Percentiles rank a stretch among this genome's conserved stretches.
Conservation (phyloP, 2,329 filamentous ascomycete genomes). For the Shiraia sp. region DNA sequence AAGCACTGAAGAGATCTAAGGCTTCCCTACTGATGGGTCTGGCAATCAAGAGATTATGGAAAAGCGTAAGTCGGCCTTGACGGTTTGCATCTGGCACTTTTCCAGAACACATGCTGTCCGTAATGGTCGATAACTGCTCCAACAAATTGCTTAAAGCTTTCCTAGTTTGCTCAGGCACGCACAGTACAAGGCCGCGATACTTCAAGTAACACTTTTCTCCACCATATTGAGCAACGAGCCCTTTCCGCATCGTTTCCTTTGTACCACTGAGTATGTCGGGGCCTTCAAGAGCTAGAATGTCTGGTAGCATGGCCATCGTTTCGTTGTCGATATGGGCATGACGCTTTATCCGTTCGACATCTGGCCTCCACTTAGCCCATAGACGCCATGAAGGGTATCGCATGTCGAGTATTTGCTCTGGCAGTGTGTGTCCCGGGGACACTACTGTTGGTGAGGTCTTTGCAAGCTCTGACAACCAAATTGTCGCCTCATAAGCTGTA, state of each 20-base stretch:
- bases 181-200: slow-evolving; percentile 23
- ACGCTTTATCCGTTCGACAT: slow-evolving; percentile 16
- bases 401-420: slow-evolving; percentile 28
- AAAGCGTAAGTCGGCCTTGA: slow-evolving; percentile 18
- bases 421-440: slow-evolving; percentile 13
- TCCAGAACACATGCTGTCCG: slow-evolving; percentile 8
- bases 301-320: slow-evolving; percentile 19
- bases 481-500: slow-evolving; percentile 20
- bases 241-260: slow-evolving; percentile 24
- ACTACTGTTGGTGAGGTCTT: slow-evolving; percentile 7
- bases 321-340: slow-evolving; percentile 16
- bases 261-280: slow-evolving; percentile 30
- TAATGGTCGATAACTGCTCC: slow-evolving; percentile 8
- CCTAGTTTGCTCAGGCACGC: slow-evolving; percentile 24
- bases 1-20: slow-evolving; percentile 28
- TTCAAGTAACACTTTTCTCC: slow-evolving; percentile 13
- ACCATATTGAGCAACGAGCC: slow-evolving; percentile 24
- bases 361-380: slow-evolving; percentile 37
- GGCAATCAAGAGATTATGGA: slow-evolving; percentile 19
- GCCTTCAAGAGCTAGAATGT: slow-evolving; percentile 34
- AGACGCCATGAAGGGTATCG: slow-evolving; percentile 32
- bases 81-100: not conserved
- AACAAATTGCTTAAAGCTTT: slow-evolving; percentile 20
- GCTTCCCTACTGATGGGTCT: slow-evolving; percentile 21
- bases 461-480: slow-evolving; percentile 25